A percentile compares a stretch with the other conserved stretches of the same genome.
Conservation (phyloP, 371 early-diverging fungal species). For the Circinella minor region DNA sequence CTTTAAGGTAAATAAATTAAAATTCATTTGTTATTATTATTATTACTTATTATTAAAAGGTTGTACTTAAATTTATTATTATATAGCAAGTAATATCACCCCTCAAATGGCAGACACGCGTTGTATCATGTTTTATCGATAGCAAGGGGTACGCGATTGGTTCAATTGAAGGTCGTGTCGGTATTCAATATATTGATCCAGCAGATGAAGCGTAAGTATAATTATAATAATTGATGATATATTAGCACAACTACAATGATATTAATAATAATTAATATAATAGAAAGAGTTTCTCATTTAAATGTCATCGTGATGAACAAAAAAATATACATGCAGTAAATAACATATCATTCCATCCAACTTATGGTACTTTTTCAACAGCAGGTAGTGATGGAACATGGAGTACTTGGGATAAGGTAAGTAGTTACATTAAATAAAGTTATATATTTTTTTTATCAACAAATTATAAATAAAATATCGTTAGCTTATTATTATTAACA, state of each 20-base stretch:
- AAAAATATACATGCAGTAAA: slow-evolving; percentile 80
- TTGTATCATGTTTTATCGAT: slow-evolving; percentile 77
- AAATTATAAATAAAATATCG: no score
- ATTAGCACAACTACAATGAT: slow-evolving; percentile 43
- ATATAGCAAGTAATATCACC: slow-evolving; percentile 38
- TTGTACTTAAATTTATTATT: no score
- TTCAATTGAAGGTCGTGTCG: slow-evolving; percentile 91
- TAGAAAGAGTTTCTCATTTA: slow-evolving; percentile 86
- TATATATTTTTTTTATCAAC: no score
- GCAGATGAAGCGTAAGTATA: slow-evolving; percentile 66
- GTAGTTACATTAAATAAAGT: slow-evolving; percentile 34
- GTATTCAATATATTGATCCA: slow-evolving; percentile 87
- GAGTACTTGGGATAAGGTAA: slow-evolving; percentile 87
- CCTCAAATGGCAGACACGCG: slow-evolving; percentile 86
- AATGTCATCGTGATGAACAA: slow-evolving; percentile 88
- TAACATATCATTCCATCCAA: slow-evolving; percentile 85
- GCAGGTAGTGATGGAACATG: slow-evolving; percentile 92
- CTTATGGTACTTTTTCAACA: slow-evolving; percentile 89
- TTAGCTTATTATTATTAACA: no score
- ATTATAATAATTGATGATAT: background rate
- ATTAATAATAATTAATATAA: background rate
- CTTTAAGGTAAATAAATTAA: slow-evolving; percentile 54
- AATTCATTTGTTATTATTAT: no score
- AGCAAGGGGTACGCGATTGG: slow-evolving; percentile 88
- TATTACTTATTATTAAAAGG: no score